Evolutionary conservation across 1,139 yeast genomes (phyloP).

Genomic region (Debaryomycetaceae sp.): DNA sequence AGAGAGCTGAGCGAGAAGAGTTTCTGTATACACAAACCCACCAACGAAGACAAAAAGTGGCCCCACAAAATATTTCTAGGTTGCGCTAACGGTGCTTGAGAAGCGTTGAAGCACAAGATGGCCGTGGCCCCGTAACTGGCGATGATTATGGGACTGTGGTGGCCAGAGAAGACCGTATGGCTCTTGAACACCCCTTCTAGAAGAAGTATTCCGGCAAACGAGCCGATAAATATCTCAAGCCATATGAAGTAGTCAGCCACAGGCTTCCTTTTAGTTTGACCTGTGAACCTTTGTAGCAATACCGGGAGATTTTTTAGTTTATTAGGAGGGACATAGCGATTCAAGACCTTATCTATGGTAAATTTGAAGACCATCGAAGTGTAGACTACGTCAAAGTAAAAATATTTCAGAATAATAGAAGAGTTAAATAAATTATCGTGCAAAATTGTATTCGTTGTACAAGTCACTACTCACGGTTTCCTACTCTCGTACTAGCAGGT

Average conservation of each 20-base stretch:
- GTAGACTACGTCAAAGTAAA: neutral
- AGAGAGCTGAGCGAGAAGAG: constrained; percentile 42
- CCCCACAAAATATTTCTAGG: constrained; percentile 62
- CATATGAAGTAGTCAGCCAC: constrained; percentile 41
- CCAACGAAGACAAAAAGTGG: constrained; percentile 49
- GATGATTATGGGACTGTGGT: constrained; percentile 51
- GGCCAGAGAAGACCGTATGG: constrained; percentile 40
- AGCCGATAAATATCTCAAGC: constrained; percentile 44
- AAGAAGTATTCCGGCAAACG: constrained; percentile 52
- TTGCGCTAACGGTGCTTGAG: constrained; percentile 60
- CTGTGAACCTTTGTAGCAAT: constrained; percentile 27
- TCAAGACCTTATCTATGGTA: constrained; percentile 31
- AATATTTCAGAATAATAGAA: too few species aligned
- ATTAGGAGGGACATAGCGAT: constrained; percentile 28
- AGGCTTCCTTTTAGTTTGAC: constrained; percentile 28
- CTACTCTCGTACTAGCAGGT: too few species aligned
- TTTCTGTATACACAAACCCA: constrained; percentile 57
- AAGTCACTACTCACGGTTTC: too few species aligned
- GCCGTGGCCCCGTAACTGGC: constrained; percentile 71
- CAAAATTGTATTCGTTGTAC: too few species aligned
- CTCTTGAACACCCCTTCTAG: constrained; percentile 49
- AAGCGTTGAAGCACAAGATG: constrained; percentile 56
- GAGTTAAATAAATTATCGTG: too few species aligned
- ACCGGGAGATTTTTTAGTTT: constrained; percentile 26
- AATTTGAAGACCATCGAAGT: constrained; percentile 38